These are phyloP conservation scores for Coemansia sp. DNA, from an alignment of 192 early-diverging fungal genomes.

Conservation along the genomic window DNA sequence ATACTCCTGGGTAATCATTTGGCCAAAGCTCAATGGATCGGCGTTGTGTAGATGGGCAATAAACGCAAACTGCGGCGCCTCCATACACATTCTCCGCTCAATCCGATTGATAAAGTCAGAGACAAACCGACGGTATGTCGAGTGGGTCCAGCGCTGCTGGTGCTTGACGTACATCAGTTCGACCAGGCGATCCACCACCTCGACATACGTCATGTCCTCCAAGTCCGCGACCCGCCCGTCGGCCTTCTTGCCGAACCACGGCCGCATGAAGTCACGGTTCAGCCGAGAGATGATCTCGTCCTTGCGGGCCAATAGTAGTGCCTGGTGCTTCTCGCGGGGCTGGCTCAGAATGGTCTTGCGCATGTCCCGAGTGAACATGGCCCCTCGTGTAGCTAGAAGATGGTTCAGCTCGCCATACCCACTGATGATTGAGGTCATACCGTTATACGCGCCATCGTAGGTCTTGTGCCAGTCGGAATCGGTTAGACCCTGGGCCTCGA, in stretches of 20 bases:
- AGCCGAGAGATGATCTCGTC: conserved; percentile 76
- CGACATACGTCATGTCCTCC: conserved; percentile 90
- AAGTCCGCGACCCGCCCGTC: conserved; percentile 70
- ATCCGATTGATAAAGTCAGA: conserved; percentile 77
- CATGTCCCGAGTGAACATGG: conserved; percentile 72
- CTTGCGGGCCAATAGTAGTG: conserved; percentile 60
- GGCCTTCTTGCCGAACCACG: conserved; percentile 88
- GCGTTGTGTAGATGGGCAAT: background rate
- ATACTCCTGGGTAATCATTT: background rate
- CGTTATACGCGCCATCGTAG: conserved; percentile 67
- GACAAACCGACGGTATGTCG: conserved; percentile 62
- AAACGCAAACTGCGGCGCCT: background rate
- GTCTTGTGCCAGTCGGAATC: conserved; percentile 83
- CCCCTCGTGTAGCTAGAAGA: conserved; percentile 82
- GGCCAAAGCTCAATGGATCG: conserved; percentile 14
- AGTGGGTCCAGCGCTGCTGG: conserved; percentile 77
- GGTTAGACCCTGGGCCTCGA: conserved; percentile 67
- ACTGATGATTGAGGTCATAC: conserved; percentile 78
- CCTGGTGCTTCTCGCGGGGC: conserved; percentile 74
- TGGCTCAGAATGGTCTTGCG: conserved; percentile 72
- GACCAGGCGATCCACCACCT: conserved; percentile 78
- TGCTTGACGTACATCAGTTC: conserved; percentile 75
- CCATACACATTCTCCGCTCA: conserved; percentile 60
- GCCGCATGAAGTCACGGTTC: conserved; percentile 66
- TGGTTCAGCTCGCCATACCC: conserved; percentile 94